Evolutionary conservation across 805 yeast species (phyloP), one percentile per base, ranked within the genome.

Genomic region (Yueomyces sinensis): DNA sequence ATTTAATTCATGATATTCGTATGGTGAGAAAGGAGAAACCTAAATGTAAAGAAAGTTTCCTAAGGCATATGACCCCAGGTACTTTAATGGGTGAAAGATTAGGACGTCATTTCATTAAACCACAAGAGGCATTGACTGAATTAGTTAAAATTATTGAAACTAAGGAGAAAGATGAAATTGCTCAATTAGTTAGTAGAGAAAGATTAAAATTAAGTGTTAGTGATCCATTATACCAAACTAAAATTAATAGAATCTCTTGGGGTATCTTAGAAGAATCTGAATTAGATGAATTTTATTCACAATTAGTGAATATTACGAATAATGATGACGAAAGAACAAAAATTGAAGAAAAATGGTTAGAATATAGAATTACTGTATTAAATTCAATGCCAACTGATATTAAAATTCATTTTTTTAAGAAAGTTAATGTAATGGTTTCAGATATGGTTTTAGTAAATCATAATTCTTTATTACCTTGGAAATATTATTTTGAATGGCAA

Each of bases 391-490:
- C 91, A 0, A 35, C 37, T 0, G 52, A 52, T 0, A 41, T 45
- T 2, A 75, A 76, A 36, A 50, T 53, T 13, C 38, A 37, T 2
- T 45, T 68, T 19, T 59, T 61, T 9, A 44, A 46, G 1, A 66
- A 69, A 19, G 57, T 86, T 4, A 59, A 60, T 30, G 72, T 69
- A 9, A 65, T 74, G 67, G 72, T 74, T 1, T 76, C 73, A 13
- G 93, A 80, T 25, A 72, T 87, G 76, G 72, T 86, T 3, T 58
- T 78, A 13, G 72, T 89, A 13, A 68, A 72, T 28, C 71, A 77
- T 17, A 65, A 68, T 1, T 74, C 74, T 5, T 62, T 70, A 27
- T 59, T 68, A 22, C 82, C 86, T 1, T 87, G 95, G 94, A 63
- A 67, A 27, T 48, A 76, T 9, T 73, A 72, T 46, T 70, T 84